These are phyloP conservation scores for Pseudocercospora fuligena DNA, from an alignment of 2,329 filamentous ascomycete species.

Conservation along the genomic window DNA sequence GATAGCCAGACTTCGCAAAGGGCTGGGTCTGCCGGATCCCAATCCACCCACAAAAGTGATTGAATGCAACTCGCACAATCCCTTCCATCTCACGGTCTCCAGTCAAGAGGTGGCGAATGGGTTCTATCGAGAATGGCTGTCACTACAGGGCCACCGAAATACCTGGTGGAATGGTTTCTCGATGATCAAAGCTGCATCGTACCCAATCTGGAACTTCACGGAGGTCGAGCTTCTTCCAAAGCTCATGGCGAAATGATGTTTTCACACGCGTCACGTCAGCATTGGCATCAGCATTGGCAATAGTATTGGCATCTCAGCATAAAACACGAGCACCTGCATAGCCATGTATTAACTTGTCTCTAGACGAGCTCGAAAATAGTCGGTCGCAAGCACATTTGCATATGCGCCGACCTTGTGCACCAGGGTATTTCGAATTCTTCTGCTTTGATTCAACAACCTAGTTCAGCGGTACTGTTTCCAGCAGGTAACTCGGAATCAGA, in stretches of 20 bases:
- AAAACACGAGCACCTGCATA: background rate
- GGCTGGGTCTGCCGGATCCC: background rate
- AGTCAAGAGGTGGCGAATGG: constrained; percentile 33
- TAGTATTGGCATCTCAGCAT: background rate
- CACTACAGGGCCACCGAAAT: constrained; percentile 34
- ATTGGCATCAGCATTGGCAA: background rate
- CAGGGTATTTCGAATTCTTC: no score
- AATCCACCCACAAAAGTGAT: constrained; percentile 24
- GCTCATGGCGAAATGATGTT: constrained; percentile 6
- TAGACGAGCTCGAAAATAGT: background rate
- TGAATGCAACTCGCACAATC: constrained; percentile 34
- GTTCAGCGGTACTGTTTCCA: no score
- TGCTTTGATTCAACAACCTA: no score
- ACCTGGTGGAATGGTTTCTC: constrained; percentile 40
- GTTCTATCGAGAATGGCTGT: constrained; percentile 36
- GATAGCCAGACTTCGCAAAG: constrained; percentile 6
- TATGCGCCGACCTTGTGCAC: background rate
- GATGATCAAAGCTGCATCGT: constrained; percentile 40
- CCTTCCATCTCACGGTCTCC: constrained; percentile 34
- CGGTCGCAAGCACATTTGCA: background rate
- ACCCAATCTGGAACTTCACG: constrained; percentile 40
- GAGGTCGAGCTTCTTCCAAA: constrained; percentile 26
- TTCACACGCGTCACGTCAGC: background rate
- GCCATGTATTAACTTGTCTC: background rate
- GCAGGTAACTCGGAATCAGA: background rate